Conservation (phyloP, 202 grass and related monocot species). For the Setaria viridis region DNA sequence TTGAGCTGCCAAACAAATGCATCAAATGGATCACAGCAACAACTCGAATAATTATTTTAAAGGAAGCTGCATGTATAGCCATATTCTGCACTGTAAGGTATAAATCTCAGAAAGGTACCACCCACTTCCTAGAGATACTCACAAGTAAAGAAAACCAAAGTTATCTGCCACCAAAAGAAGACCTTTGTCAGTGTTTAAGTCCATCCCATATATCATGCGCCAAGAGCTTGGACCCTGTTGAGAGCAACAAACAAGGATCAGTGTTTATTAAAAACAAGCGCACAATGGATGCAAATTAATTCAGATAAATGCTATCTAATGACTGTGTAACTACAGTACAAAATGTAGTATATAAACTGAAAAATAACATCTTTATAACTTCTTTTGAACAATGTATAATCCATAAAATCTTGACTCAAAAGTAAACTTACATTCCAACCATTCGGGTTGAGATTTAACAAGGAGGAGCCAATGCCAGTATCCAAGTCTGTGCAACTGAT, state of each 20-base stretch:
- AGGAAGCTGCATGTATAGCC: conserved; percentile 29
- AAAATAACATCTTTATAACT: neutral
- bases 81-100: conserved; percentile 17
- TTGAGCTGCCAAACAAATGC: conserved; percentile 27
- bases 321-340: conserved; percentile 1
- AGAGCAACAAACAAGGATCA: conserved; percentile 23
- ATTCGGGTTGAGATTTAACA: conserved; percentile 90
- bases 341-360: neutral
- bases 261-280: neutral
- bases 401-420: conserved; percentile 12
- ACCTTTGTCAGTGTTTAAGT: conserved; percentile 81
- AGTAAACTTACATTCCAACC: conserved; percentile 85
- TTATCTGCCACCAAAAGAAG: conserved; percentile 95
- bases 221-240: conserved; percentile 80
- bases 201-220: conserved; percentile 98
- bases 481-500: conserved; percentile 81
- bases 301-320: conserved; percentile 21
- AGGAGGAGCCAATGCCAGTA: conserved; percentile 70
- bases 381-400: neutral
- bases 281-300: conserved; percentile 6
- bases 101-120: conserved; percentile 22
- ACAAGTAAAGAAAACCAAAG: conserved; percentile 96
- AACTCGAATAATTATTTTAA: neutral
- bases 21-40: conserved; percentile 6
- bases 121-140: conserved; percentile 39